Evolutionary conservation across 1,284 basidiomycete species (phyloP).

Genomic region (Trametes pubescens): DNA sequence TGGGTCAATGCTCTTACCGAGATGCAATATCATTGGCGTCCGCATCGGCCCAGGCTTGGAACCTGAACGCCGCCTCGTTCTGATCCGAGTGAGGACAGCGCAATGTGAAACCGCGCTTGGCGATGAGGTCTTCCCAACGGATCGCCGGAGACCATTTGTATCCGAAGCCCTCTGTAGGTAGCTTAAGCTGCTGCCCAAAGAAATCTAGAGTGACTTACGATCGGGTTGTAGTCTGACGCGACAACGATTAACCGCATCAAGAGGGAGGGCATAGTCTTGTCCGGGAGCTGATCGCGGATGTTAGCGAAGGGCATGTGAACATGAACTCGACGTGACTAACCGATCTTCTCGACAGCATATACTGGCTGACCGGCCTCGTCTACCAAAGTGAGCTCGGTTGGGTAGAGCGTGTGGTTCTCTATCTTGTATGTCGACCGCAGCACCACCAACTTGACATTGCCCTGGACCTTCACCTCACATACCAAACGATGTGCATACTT

Average conservation of each 20-base stretch:
- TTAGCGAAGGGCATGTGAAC: slow-evolving; percentile 6
- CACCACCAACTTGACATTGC: slow-evolving; percentile 96
- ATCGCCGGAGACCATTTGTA: slow-evolving; percentile 94
- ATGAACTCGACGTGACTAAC: slow-evolving; percentile 49
- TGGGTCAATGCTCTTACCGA: slow-evolving; percentile 52
- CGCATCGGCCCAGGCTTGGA: slow-evolving; percentile 92
- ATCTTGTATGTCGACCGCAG: slow-evolving; percentile 94
- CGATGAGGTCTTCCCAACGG: slow-evolving; percentile 90
- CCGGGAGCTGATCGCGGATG: slow-evolving; percentile 67
- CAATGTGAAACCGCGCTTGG: slow-evolving; percentile 82
- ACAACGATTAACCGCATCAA: slow-evolving; percentile 89
- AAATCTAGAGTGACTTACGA: slow-evolving; percentile 60
- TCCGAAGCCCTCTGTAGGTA: slow-evolving; percentile 84
- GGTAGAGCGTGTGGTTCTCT: slow-evolving; percentile 93
- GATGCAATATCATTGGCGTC: slow-evolving; percentile 72
- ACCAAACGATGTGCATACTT: slow-evolving; percentile 86
- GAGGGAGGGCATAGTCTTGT: slow-evolving; percentile 90
- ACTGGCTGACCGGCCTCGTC: slow-evolving; percentile 87
- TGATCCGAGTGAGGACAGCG: slow-evolving; percentile 87
- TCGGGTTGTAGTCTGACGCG: slow-evolving; percentile 92
- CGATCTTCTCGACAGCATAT: slow-evolving; percentile 86
- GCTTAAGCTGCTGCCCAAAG: slow-evolving; percentile 13
- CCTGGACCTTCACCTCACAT: slow-evolving; percentile 90
- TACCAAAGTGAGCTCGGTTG: slow-evolving; percentile 92
- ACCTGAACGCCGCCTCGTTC: slow-evolving; percentile 92